These are phyloP conservation scores for Daldinia bambusicola DNA, from an alignment of 495 filamentous ascomycete species.

Conservation along the genomic window DNA sequence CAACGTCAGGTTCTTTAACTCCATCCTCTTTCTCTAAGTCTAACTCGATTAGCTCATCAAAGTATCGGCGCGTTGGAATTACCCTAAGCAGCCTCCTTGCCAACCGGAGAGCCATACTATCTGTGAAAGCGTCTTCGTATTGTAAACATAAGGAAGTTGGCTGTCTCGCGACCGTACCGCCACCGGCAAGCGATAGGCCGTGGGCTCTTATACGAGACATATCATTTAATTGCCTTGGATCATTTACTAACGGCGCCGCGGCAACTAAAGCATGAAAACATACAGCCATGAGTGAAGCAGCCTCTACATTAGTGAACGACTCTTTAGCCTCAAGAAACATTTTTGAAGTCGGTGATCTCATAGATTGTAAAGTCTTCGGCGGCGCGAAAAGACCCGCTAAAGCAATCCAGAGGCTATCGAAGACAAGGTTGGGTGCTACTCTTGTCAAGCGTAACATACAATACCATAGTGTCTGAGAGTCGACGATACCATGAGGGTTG, in stretches of 20 bases:
- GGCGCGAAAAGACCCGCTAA: conserved; percentile 74
- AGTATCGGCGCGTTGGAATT: conserved; percentile 59
- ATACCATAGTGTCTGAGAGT: conserved; percentile 63
- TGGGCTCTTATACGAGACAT: conserved; percentile 65
- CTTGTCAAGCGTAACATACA: conserved; percentile 64
- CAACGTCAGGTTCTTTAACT: conserved; percentile 52
- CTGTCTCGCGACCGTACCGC: conserved; percentile 51
- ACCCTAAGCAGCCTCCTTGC: conserved; percentile 62
- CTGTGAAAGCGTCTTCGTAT: conserved; percentile 65
- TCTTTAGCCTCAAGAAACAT: conserved; percentile 52
- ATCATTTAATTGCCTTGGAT: conserved; percentile 56
- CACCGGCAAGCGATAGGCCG: conserved; percentile 52
- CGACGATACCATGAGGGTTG: conserved; percentile 55
- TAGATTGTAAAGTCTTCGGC: conserved; percentile 64
- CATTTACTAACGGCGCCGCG: conserved; percentile 59
- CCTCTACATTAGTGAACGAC: conserved; percentile 55
- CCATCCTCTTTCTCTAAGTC: conserved; percentile 44
- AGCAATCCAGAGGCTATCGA: conserved; percentile 81
- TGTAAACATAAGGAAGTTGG: conserved; percentile 59
- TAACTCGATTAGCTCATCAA: conserved; percentile 55
- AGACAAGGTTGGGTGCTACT: conserved; percentile 65
- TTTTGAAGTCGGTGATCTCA: conserved; percentile 54
- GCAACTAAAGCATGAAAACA: conserved; percentile 65
- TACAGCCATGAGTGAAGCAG: conserved; percentile 62
- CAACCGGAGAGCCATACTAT: conserved; percentile 61